These are phyloP conservation scores for Dactylella cylindrospora DNA, from an alignment of 2,329 filamentous ascomycete species.

Conservation along the genomic window DNA sequence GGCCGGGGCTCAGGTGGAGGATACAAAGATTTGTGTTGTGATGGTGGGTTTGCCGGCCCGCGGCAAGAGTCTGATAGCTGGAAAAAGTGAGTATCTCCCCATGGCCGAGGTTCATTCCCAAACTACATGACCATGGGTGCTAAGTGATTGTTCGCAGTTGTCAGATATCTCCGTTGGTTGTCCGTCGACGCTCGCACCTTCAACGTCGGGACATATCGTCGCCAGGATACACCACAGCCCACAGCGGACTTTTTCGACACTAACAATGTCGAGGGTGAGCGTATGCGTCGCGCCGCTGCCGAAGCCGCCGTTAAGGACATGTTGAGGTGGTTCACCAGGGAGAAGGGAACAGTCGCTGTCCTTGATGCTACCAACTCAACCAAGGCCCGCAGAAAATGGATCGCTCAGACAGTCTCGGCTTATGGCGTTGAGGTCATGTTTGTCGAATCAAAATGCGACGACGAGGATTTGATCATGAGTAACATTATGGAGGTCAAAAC, in stretches of 20 bases:
- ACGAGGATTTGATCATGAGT: conserved; percentile 94
- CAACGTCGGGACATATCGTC: conserved; percentile 95
- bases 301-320: conserved; percentile 92
- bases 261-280: conserved; percentile 84
- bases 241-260: conserved; percentile 94
- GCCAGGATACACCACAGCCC: conserved; percentile 83
- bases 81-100: conserved; percentile 74
- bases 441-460: conserved; percentile 95
- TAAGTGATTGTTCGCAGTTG: conserved; percentile 59
- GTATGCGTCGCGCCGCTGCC: conserved; percentile 80
- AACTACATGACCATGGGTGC: neutral
- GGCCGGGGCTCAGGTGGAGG: conserved; percentile 43
- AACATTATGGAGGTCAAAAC: conserved; percentile 98
- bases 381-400: conserved; percentile 85
- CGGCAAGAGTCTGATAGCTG: conserved; percentile 95
- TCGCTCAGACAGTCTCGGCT: conserved; percentile 72
- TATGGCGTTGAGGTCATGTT: conserved; percentile 88
- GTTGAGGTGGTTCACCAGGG: conserved; percentile 82
- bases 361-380: conserved; percentile 97
- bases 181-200: conserved; percentile 92
- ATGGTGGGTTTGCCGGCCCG: conserved; percentile 96
- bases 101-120: neutral
- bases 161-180: conserved; percentile 94
- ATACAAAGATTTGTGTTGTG: conserved; percentile 68
- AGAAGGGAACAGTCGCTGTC: conserved; percentile 81